A percentile compares a stretch with the other conserved stretches of the same genome.
phyloP scores from a whole-genome alignment of 2,329 filamentous ascomycete genomes.

The Aspergillus nomiae region DNA sequence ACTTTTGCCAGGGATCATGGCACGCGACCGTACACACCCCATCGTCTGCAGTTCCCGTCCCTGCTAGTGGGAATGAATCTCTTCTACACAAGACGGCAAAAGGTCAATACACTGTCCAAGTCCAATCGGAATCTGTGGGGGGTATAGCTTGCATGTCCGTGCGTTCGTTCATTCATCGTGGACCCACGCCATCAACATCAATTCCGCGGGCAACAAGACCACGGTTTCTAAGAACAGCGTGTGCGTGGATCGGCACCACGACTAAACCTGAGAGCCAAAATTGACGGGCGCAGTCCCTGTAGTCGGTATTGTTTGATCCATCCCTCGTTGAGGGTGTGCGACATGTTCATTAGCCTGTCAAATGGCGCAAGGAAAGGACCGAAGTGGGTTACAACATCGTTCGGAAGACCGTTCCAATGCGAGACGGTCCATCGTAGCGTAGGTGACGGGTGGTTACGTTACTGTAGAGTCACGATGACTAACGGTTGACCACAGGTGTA shows the following conservation, averaged over 20 bases:
- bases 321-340: neutral
- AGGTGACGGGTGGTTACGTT: slow-evolving; percentile 9
- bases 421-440: slow-evolving; percentile 33
- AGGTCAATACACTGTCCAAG: neutral
- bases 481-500: slow-evolving; percentile 27
- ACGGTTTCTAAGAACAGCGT: neutral
- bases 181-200: neutral
- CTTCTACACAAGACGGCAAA: neutral
- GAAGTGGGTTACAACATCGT: slow-evolving; percentile 13
- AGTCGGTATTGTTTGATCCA: neutral
- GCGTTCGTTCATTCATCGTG: neutral
- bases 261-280: too few species aligned
- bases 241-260: neutral
- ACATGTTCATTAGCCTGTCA: slow-evolving; percentile 6
- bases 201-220: neutral
- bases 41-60: neutral
- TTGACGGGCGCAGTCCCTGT: neutral
- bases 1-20: neutral
- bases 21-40: neutral
- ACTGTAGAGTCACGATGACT: neutral
- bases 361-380: slow-evolving; percentile 17
- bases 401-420: slow-evolving; percentile 22
- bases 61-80: neutral
- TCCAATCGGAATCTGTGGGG: neutral
- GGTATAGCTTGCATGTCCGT: neutral